Evolutionary conservation across 2,329 filamentous ascomycete species (phyloP).

Genomic region (Pyrenophora tritici-repentis): DNA sequence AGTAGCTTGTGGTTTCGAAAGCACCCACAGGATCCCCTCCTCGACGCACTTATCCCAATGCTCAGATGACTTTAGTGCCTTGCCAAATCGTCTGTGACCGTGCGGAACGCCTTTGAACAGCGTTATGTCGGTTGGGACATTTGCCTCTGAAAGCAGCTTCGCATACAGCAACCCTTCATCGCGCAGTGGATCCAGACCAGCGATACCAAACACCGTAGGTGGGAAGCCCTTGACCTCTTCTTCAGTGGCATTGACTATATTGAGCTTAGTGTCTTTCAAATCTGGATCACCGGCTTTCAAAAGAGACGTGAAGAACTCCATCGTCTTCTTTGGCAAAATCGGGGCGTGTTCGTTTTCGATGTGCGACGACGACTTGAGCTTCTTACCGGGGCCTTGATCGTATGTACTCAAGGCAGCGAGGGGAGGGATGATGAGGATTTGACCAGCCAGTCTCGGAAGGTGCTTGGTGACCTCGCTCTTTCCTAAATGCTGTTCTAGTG

Average conservation of each 20-base stretch:
- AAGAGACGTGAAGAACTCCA: slow-evolving; percentile 40
- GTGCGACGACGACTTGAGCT: slow-evolving; percentile 50
- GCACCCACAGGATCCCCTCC: slow-evolving; percentile 52
- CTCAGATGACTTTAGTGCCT: slow-evolving; percentile 47
- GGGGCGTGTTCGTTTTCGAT: slow-evolving; percentile 55
- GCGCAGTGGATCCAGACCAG: slow-evolving; percentile 56
- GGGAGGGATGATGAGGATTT: slow-evolving; percentile 48
- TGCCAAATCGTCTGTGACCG: slow-evolving; percentile 55
- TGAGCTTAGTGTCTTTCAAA: slow-evolving; percentile 39
- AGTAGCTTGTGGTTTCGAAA: slow-evolving; percentile 43
- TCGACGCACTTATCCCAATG: slow-evolving; percentile 53
- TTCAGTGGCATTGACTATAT: slow-evolving; percentile 39
- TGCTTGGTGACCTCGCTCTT: slow-evolving; percentile 35
- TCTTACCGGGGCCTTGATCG: slow-evolving; percentile 44
- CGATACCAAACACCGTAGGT: slow-evolving; percentile 55
- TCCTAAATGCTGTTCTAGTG: slow-evolving; percentile 52
- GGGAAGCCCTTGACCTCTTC: slow-evolving; percentile 52
- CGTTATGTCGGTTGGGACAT: slow-evolving; percentile 56
- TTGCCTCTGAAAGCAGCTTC: slow-evolving; percentile 48
- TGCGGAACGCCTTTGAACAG: slow-evolving; percentile 61
- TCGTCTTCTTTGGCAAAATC: slow-evolving; percentile 48
- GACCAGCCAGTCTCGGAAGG: slow-evolving; percentile 52
- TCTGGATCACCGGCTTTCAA: slow-evolving; percentile 30
- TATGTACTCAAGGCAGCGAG: slow-evolving; percentile 49
- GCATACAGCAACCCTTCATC: slow-evolving; percentile 58